phyloP scores from a whole-genome alignment of 441 rosid genomes.

The Erysimum cheiri region DNA sequence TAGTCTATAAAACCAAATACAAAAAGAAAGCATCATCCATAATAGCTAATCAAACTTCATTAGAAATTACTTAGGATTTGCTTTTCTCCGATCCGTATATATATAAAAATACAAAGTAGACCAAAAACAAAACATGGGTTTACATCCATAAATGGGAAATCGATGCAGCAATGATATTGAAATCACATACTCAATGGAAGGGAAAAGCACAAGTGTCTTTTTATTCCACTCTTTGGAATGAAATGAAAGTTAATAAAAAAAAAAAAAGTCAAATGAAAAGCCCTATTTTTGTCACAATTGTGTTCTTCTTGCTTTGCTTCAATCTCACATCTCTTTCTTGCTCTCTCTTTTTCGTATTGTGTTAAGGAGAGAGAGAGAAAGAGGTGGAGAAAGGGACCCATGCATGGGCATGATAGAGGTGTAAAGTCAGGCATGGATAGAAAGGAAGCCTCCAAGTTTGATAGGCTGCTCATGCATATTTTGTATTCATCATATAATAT shows the following conservation, averaged over 20 bases:
- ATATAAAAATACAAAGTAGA: constrained; percentile 26
- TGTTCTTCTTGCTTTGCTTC: constrained; percentile 44
- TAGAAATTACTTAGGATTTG: constrained; percentile 4
- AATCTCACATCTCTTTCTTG: constrained; percentile 41
- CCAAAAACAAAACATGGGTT: constrained; percentile 38
- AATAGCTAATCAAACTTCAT: constrained; percentile 29
- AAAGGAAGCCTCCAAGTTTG: constrained; percentile 44
- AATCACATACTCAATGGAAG: constrained; percentile 38
- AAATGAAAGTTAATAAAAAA: constrained; percentile 30
- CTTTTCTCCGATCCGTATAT: constrained; percentile 29
- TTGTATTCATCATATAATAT: constrained; percentile 31
- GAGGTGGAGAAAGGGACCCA: constrained; percentile 49
- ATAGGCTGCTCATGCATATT: constrained; percentile 48
- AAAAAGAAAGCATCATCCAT: not conserved
- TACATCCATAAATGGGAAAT: constrained; percentile 43
- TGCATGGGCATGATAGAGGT: constrained; percentile 47
- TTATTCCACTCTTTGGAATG: constrained; percentile 33
- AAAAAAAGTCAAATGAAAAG: constrained; percentile 38
- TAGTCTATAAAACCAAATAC: too few species aligned
- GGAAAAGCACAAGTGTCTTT: constrained; percentile 37
- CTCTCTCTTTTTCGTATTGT: constrained; percentile 8
- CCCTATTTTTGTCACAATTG: constrained; percentile 38
- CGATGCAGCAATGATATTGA: constrained; percentile 40
- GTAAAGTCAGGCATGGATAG: constrained; percentile 47
- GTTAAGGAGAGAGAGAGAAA: constrained; percentile 17